phyloP scores from a whole-genome alignment of 257 asterid genomes.

The Galeopsis tetrahit region DNA sequence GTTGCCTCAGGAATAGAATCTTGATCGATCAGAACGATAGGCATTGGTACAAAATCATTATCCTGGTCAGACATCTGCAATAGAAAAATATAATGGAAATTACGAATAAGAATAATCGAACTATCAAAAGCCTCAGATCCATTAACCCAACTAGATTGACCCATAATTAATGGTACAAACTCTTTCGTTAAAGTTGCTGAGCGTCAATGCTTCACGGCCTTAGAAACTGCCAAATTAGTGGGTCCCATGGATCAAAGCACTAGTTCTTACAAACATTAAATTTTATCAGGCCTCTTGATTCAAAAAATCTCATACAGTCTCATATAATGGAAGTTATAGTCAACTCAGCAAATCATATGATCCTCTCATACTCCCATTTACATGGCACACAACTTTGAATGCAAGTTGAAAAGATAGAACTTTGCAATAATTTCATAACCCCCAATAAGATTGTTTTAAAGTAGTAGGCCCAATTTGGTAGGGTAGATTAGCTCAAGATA shows the following conservation, averaged over 20 bases:
- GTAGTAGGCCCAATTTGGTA: too few relatives aligned
- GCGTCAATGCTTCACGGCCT: slow-evolving; percentile 9
- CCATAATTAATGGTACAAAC: neutral
- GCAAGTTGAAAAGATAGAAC: neutral
- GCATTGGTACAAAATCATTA: slow-evolving; percentile 71
- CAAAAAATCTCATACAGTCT: neutral
- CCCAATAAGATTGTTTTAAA: too few relatives aligned
- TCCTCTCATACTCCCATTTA: slow-evolving; percentile 6
- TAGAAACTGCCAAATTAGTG: neutral
- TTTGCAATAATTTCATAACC: neutral
- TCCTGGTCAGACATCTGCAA: slow-evolving; percentile 58
- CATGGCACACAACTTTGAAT: neutral
- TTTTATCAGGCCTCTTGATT: neutral
- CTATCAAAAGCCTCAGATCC: neutral
- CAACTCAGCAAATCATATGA: slow-evolving; percentile 2
- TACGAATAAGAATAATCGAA: neutral
- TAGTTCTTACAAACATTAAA: neutral
- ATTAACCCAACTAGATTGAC: neutral
- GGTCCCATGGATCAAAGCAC: slow-evolving; percentile 2
- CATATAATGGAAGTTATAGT: neutral
- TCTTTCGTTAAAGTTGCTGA: neutral
- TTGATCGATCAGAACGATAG: slow-evolving; percentile 89
- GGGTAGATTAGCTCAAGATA: too few relatives aligned
- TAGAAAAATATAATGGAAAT: slow-evolving; percentile 19
- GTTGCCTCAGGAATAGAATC: slow-evolving; percentile 86